These are phyloP conservation scores for Trichoderma breve DNA, from an alignment of 2,329 filamentous ascomycete genomes.

Conservation along the genomic window DNA sequence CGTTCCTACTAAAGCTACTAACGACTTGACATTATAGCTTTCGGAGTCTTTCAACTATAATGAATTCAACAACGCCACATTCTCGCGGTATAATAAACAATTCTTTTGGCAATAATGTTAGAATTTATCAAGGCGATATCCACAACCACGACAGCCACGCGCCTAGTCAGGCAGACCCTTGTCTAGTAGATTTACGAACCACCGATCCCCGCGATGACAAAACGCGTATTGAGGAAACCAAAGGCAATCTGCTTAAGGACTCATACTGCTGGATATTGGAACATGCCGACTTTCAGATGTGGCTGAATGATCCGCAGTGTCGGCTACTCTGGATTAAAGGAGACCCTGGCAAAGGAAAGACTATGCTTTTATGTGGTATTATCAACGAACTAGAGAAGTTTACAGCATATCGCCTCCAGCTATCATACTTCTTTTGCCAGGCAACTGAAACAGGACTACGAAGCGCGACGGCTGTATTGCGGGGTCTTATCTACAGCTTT, in stretches of 20 bases:
- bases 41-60: background rate
- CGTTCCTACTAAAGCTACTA: background rate
- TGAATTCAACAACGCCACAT: background rate
- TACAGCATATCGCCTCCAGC: background rate
- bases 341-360: background rate
- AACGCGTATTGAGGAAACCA: background rate
- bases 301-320: background rate
- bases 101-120: background rate
- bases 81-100: background rate
- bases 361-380: background rate
- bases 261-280: background rate
- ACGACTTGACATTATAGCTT: background rate
- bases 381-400: background rate
- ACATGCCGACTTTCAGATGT: background rate
- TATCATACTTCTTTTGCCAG: background rate
- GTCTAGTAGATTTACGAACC: background rate
- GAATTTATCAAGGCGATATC: background rate
- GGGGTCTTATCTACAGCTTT: background rate
- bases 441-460: background rate
- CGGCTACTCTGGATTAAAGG: background rate
- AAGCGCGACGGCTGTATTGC: background rate
- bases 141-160: background rate
- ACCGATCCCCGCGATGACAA: background rate
- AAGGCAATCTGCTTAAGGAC: background rate
- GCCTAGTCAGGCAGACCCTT: background rate